A percentile compares a stretch with the other conserved stretches of the same genome.
Evolutionary conservation across 768 basidiomycete species (phyloP).

Genomic region (Pleurotus platypus): DNA sequence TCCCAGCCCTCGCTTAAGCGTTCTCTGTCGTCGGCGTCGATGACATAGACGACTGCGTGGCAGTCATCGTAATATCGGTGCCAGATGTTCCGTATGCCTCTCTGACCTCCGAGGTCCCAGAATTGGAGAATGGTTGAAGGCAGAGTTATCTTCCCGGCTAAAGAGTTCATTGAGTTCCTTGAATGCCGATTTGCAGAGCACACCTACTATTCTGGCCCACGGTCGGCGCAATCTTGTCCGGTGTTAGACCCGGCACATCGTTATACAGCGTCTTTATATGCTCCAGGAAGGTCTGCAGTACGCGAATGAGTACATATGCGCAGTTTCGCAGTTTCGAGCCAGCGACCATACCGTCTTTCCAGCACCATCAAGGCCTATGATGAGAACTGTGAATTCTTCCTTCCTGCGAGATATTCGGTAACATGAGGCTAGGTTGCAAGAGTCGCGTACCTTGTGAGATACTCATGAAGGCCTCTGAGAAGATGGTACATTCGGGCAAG

Average conservation of each 20-base stretch:
- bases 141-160: conserved; percentile 90
- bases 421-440: neutral
- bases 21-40: conserved; percentile 90
- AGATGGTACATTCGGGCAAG: conserved; percentile 80
- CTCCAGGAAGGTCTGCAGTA: conserved; percentile 77
- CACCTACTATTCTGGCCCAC: conserved; percentile 94
- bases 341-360: conserved; percentile 72
- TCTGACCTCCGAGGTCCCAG: conserved; percentile 95
- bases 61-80: conserved; percentile 93
- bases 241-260: conserved; percentile 79
- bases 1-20: conserved; percentile 94
- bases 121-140: conserved; percentile 94
- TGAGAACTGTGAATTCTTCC: conserved; percentile 91
- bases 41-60: conserved; percentile 93
- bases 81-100: conserved; percentile 94
- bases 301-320: conserved; percentile 8
- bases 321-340: neutral
- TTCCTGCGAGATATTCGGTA: conserved; percentile 42
- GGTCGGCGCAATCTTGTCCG: conserved; percentile 93
- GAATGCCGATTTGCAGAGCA: neutral
- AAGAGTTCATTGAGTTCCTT: conserved; percentile 1
- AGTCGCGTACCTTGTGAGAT: conserved; percentile 68
- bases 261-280: conserved; percentile 93
- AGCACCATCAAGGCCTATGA: conserved; percentile 89
- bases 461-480: conserved; percentile 86